Conservation (phyloP, 1,284 basidiomycete genomes). For the Irpex rosettiformis region DNA sequence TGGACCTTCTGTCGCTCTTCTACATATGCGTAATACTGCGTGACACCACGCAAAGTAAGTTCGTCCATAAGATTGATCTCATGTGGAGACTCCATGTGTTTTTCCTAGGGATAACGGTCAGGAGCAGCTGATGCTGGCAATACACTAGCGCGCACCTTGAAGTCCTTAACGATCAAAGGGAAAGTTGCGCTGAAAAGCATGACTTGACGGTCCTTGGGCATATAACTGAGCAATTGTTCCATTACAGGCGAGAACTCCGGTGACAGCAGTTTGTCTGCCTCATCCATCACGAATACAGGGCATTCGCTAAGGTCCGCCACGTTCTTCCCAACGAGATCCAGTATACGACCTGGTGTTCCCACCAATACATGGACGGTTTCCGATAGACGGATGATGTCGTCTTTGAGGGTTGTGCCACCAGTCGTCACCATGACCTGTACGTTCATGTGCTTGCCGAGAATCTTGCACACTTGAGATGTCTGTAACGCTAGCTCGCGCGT, state of each 20-base stretch:
- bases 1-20: constrained; percentile 99
- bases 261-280: constrained; percentile 94
- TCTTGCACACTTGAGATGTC: constrained; percentile 97
- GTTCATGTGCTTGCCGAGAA: constrained; percentile 92
- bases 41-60: constrained; percentile 96
- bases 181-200: constrained; percentile 99
- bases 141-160: constrained; percentile 61
- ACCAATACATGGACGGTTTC: constrained; percentile 95
- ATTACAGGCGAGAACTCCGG: constrained; percentile 99
- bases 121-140: neutral
- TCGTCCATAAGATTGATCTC: constrained; percentile 99
- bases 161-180: constrained; percentile 98
- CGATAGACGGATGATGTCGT: constrained; percentile 92
- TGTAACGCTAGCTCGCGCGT: constrained; percentile 95
- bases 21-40: constrained; percentile 99
- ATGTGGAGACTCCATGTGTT: constrained; percentile 95
- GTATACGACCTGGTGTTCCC: constrained; percentile 94
- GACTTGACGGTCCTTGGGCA: constrained; percentile 89
- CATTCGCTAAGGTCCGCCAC: constrained; percentile 95
- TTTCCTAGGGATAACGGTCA: constrained; percentile 60
- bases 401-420: constrained; percentile 95
- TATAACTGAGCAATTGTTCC: constrained; percentile 89
- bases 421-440: constrained; percentile 99
- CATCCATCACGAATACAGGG: constrained; percentile 97
- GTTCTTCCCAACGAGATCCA: constrained; percentile 92